Evolutionary conservation across 768 basidiomycete genomes (phyloP).

Genomic region (Termitomyces sp.): DNA sequence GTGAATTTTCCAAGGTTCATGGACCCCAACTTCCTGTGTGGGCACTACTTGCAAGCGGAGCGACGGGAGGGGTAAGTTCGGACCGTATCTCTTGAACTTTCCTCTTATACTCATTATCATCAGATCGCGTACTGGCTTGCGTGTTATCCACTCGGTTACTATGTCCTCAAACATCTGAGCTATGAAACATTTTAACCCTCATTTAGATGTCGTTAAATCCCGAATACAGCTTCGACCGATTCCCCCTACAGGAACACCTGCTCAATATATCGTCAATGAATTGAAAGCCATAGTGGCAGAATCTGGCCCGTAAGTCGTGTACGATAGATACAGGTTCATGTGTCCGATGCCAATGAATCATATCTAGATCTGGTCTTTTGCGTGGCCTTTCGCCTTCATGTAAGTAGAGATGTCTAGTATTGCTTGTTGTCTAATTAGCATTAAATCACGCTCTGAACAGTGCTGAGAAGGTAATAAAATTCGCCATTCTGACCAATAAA

Average conservation of each 20-base stretch:
- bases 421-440: background rate
- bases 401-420: conserved; percentile 29
- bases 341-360: background rate
- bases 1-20: conserved; percentile 58
- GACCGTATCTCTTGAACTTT: background rate
- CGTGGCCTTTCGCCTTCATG: conserved; percentile 72
- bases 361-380: conserved; percentile 54
- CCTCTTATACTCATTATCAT: conserved; percentile 20
- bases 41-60: conserved; percentile 78
- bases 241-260: conserved; percentile 70
- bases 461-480: conserved; percentile 50
- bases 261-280: conserved; percentile 72
- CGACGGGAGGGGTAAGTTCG: conserved; percentile 69
- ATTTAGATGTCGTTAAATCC: conserved; percentile 83
- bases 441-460: conserved; percentile 24
- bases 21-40: conserved; percentile 74
- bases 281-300: conserved; percentile 61
- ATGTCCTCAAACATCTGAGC: background rate
- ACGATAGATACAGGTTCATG: background rate
- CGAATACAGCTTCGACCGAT: conserved; percentile 73
- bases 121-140: conserved; percentile 91
- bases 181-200: background rate
- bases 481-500: background rate
- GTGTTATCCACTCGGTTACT: conserved; percentile 78
- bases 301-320: conserved; percentile 65